phyloP scores from a whole-genome alignment of 1,284 basidiomycete genomes.

The Amylostereum chailletii region DNA sequence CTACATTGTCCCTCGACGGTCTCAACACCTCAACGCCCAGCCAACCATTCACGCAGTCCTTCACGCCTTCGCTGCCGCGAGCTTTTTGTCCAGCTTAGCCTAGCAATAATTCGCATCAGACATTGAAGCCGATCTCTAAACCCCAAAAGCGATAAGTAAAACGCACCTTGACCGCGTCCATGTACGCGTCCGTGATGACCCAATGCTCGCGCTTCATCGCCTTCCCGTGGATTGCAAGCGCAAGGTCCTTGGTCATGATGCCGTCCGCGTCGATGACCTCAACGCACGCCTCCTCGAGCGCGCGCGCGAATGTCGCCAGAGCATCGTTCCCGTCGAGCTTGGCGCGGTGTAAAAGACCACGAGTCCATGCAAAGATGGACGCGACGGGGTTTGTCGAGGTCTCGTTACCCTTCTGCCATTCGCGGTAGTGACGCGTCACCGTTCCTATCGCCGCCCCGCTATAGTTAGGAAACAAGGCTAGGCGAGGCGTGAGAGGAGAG shows the following conservation, averaged over 20 bases:
- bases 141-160: not conserved
- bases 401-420: constrained; percentile 93
- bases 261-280: constrained; percentile 88
- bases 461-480: not conserved
- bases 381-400: constrained; percentile 98
- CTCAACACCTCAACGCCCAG: too few species aligned
- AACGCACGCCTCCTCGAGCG: constrained; percentile 83
- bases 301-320: constrained; percentile 70
- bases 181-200: constrained; percentile 86
- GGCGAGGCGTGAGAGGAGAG: constrained; percentile 2
- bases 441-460: constrained; percentile 34
- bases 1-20: too few species aligned
- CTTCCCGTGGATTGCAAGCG: constrained; percentile 92
- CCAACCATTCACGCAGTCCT: too few species aligned
- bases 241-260: constrained; percentile 96
- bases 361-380: constrained; percentile 98
- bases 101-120: constrained; percentile 16
- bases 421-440: constrained; percentile 94
- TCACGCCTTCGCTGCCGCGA: constrained; percentile 21
- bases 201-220: constrained; percentile 87
- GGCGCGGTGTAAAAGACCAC: constrained; percentile 89
- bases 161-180: constrained; percentile 81
- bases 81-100: constrained; percentile 51
- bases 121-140: not conserved
- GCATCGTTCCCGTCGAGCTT: constrained; percentile 83